Evolutionary conservation across 2,329 filamentous ascomycete genomes (phyloP).

Genomic region (Tolypocladium ophioglossoides): DNA sequence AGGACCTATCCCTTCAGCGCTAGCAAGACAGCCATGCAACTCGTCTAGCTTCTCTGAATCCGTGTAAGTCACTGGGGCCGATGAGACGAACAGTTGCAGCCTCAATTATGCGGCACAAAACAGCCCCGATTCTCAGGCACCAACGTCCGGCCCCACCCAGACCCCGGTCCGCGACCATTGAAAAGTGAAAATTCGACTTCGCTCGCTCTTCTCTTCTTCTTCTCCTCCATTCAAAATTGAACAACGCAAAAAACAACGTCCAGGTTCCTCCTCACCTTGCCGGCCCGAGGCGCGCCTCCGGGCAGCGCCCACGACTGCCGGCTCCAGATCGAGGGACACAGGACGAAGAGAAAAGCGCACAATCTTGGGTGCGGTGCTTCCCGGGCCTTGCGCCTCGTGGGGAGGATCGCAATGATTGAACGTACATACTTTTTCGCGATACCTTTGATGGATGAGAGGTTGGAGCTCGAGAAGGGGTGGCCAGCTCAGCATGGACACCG

Average conservation of each 20-base stretch:
- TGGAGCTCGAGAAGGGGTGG: too few relatives aligned
- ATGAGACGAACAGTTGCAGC: not conserved
- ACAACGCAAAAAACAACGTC: conserved; percentile 38
- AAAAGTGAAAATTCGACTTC: conserved; percentile 2
- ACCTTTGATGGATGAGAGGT: not conserved
- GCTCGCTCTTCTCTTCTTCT: conserved; percentile 12
- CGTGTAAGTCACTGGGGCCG: not conserved
- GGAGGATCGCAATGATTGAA: conserved; percentile 51
- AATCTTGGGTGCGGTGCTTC: conserved; percentile 51
- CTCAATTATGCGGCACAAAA: not conserved
- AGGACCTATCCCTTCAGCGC: too few relatives aligned
- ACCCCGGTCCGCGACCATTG: not conserved
- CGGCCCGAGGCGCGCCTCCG: conserved; percentile 35
- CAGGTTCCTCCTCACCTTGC: conserved; percentile 22
- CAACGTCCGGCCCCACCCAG: not conserved
- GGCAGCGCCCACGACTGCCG: conserved; percentile 34
- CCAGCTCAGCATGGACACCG: too few relatives aligned
- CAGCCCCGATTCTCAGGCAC: not conserved
- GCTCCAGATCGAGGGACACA: conserved; percentile 31
- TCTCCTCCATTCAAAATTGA: conserved; percentile 25
- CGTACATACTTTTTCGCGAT: conserved; percentile 29
- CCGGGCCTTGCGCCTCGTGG: conserved; percentile 30
- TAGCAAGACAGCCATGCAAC: too few relatives aligned
- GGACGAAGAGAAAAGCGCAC: conserved; percentile 44
- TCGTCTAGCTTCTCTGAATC: too few relatives aligned